phyloP scores from a whole-genome alignment of 805 yeast species.

The Yamadazyma phyllophila region DNA sequence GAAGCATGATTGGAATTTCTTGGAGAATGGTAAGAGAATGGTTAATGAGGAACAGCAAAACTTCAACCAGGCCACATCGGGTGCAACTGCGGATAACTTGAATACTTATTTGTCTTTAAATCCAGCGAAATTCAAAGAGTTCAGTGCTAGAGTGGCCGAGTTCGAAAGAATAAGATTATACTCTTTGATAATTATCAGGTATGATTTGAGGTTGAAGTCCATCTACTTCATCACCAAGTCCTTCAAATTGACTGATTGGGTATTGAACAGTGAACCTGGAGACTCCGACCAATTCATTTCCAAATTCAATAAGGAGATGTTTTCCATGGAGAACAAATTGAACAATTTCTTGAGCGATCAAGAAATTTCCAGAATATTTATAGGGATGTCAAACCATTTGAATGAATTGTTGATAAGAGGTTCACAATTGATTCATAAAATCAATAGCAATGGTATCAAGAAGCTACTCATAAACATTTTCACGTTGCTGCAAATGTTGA shows the following conservation, averaged over 20 bases:
- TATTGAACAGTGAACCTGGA: slow-evolving; percentile 50
- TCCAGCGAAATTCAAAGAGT: slow-evolving; percentile 28
- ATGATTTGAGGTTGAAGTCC: slow-evolving; percentile 54
- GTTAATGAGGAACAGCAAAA: slow-evolving; percentile 10
- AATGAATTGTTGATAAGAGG: slow-evolving; percentile 53
- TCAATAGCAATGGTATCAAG: slow-evolving; percentile 59
- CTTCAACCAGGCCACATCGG: slow-evolving; percentile 14
- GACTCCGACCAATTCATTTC: slow-evolving; percentile 59
- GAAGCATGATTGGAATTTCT: slow-evolving; percentile 40
- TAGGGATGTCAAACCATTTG: slow-evolving; percentile 52
- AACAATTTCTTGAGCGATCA: slow-evolving; percentile 31
- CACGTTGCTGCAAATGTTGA: slow-evolving; percentile 66
- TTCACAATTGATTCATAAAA: slow-evolving; percentile 46
- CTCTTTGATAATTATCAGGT: slow-evolving; percentile 50
- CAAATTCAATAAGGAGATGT: slow-evolving; percentile 48
- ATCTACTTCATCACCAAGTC: slow-evolving; percentile 52
- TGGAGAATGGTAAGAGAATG: slow-evolving; percentile 35
- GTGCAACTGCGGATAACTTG: slow-evolving; percentile 8
- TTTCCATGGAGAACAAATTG: slow-evolving; percentile 44
- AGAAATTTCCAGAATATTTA: slow-evolving; percentile 30
- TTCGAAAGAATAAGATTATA: slow-evolving; percentile 37
- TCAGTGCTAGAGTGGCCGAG: slow-evolving; percentile 32
- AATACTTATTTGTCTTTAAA: slow-evolving; percentile 34
- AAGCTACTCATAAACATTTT: slow-evolving; percentile 59
- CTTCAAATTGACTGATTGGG: slow-evolving; percentile 49